Conservation (phyloP, 2,329 filamentous ascomycete genomes). For the Pyrenophora graminea region DNA sequence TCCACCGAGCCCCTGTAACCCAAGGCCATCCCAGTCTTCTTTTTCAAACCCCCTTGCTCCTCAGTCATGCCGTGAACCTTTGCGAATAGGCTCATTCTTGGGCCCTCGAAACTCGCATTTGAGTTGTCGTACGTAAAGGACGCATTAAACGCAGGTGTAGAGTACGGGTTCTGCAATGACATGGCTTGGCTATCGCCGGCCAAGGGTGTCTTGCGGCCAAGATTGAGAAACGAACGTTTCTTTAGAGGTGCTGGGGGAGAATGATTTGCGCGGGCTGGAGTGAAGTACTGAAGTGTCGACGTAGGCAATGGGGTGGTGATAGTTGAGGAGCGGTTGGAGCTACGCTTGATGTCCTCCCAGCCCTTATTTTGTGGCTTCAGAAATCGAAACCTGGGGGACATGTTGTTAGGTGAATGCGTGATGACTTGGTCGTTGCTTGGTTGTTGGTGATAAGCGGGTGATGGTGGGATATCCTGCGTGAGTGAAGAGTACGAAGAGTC, state of each 20-base stretch:
- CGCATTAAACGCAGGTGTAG: slow-evolving; percentile 21
- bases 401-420: neutral
- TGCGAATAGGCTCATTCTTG: slow-evolving; percentile 16
- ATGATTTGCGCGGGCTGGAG: slow-evolving; percentile 10
- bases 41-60: neutral
- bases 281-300: slow-evolving; percentile 7
- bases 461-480: neutral
- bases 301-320: slow-evolving; percentile 1
- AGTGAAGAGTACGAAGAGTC: neutral
- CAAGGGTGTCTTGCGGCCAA: slow-evolving; percentile 23
- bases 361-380: slow-evolving; percentile 19
- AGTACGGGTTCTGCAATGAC: slow-evolving; percentile 16
- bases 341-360: slow-evolving; percentile 39
- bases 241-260: slow-evolving; percentile 11
- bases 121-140: slow-evolving; percentile 17
- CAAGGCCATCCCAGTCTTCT: neutral
- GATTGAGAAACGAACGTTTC: slow-evolving; percentile 24
- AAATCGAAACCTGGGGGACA: neutral
- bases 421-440: neutral
- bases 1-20: slow-evolving; percentile 1
- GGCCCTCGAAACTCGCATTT: slow-evolving; percentile 26
- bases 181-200: slow-evolving; percentile 24
- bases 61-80: slow-evolving; percentile 13
- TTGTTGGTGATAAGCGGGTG: neutral
- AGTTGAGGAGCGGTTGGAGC: slow-evolving; percentile 8